Evolutionary conservation across 768 basidiomycete species (phyloP).

Genomic region (Lactarius akahatsu): DNA sequence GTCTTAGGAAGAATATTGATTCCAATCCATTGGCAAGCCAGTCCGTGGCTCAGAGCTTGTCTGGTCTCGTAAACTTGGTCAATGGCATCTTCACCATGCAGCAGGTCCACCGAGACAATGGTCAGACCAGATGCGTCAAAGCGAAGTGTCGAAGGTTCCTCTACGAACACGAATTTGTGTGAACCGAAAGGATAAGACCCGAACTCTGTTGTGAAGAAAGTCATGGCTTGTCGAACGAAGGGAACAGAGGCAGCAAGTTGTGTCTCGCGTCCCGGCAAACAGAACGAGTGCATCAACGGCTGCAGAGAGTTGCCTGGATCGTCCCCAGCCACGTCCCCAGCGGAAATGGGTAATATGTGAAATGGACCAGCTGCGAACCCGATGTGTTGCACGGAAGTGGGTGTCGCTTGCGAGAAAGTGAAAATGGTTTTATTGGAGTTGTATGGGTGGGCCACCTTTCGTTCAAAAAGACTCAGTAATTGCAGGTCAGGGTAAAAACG

Average conservation of each 20-base stretch:
- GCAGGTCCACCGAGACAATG: constrained; percentile 72
- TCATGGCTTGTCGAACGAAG: constrained; percentile 86
- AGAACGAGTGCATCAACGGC: constrained; percentile 86
- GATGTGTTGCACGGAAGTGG: constrained; percentile 95
- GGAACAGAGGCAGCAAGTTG: constrained; percentile 67
- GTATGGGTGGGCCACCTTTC: constrained; percentile 87
- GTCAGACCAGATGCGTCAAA: constrained; percentile 86
- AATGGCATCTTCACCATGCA: constrained; percentile 85
- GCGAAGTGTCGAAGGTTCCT: constrained; percentile 77
- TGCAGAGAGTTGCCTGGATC: constrained; percentile 60
- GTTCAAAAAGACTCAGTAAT: constrained; percentile 21
- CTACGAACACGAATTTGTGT: constrained; percentile 92
- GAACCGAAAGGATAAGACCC: constrained; percentile 96
- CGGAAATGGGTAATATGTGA: constrained; percentile 66
- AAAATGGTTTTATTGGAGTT: constrained; percentile 95
- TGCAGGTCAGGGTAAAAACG: constrained; percentile 5
- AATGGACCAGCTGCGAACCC: constrained; percentile 96
- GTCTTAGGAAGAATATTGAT: constrained; percentile 93
- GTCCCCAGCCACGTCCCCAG: constrained; percentile 60
- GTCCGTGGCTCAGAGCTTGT: constrained; percentile 79
- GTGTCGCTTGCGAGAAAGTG: constrained; percentile 79
- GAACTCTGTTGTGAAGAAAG: constrained; percentile 85
- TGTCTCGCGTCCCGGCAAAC: constrained; percentile 83
- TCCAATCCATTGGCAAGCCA: constrained; percentile 96
- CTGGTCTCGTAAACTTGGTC: constrained; percentile 93